phyloP scores from a whole-genome alignment of 2,329 filamentous ascomycete species.

The Fusarium nanum region DNA sequence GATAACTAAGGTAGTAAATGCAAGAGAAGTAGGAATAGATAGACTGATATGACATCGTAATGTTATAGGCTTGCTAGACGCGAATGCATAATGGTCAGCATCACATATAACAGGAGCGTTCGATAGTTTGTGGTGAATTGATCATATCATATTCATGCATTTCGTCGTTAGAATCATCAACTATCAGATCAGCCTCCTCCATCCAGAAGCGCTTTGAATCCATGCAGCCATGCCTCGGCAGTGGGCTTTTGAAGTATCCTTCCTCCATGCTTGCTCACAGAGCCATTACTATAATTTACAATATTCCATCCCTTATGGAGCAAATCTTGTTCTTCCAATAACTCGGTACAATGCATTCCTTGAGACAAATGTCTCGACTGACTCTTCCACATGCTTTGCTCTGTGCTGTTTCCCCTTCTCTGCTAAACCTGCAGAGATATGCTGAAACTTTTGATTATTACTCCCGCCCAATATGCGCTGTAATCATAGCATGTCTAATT shows the following conservation, averaged over 20 bases:
- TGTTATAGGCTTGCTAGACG: not conserved
- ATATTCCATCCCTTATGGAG: conserved; percentile 27
- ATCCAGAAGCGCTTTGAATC: conserved; percentile 21
- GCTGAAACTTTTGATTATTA: conserved; percentile 46
- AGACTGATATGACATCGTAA: not conserved
- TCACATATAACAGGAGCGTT: not conserved
- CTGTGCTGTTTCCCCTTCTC: conserved; percentile 33
- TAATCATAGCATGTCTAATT: conserved; percentile 47
- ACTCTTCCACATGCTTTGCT: conserved; percentile 28
- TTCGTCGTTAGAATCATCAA: conserved; percentile 49
- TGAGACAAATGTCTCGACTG: conserved; percentile 33
- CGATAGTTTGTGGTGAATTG: conserved; percentile 35
- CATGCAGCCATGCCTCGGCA: conserved; percentile 17
- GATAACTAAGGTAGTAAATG: not conserved
- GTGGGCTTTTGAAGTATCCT: conserved; percentile 21
- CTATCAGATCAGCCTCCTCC: conserved; percentile 44
- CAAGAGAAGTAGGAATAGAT: not conserved
- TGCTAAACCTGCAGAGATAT: conserved; percentile 39
- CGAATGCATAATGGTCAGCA: not conserved
- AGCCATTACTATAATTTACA: conserved; percentile 47
- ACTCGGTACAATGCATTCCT: conserved; percentile 32
- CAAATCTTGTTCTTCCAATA: conserved; percentile 29
- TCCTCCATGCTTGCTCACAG: conserved; percentile 22
- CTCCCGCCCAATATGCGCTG: conserved; percentile 45
- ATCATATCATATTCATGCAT: conserved; percentile 52